A percentile compares a stretch with the other conserved stretches of the same genome.
Conservation (phyloP, 2,329 filamentous ascomycete species). For the Fusarium subglutinans region DNA sequence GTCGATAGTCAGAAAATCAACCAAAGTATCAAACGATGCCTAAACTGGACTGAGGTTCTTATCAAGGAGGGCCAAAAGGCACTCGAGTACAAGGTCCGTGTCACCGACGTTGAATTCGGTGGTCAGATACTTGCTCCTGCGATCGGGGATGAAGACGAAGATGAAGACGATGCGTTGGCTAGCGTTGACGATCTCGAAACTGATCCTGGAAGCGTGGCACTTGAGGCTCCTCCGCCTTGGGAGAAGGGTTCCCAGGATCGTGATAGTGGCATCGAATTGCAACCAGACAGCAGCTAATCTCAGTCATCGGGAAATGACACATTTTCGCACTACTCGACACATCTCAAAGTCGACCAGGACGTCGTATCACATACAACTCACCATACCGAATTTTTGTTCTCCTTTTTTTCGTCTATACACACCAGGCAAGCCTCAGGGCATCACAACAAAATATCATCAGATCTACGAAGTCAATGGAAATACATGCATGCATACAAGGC, state of each 20-base stretch:
- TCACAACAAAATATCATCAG: constrained; percentile 20
- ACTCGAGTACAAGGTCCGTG: constrained; percentile 80
- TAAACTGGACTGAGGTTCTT: constrained; percentile 88
- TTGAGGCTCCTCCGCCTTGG: constrained; percentile 46
- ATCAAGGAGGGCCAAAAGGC: constrained; percentile 91
- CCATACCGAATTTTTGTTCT: constrained; percentile 15
- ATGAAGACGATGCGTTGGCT: constrained; percentile 38
- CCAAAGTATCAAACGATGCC: constrained; percentile 88
- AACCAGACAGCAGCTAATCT: constrained; percentile 49
- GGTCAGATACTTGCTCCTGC: constrained; percentile 77
- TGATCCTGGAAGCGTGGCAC: constrained; percentile 31
- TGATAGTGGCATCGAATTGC: constrained; percentile 63
- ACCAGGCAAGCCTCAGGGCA: constrained; percentile 31
- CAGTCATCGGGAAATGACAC: background rate
- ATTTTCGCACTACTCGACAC: background rate
- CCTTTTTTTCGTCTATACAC: constrained; percentile 12
- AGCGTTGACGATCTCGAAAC: constrained; percentile 24
- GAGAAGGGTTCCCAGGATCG: constrained; percentile 57
- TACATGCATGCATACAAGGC: constrained; percentile 37
- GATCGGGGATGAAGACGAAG: constrained; percentile 64
- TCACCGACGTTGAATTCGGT: constrained; percentile 82
- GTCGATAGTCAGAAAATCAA: constrained; percentile 95
- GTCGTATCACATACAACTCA: constrained; percentile 14
- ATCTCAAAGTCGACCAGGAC: constrained; percentile 15
- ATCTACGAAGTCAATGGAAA: constrained; percentile 33